Base-by-base conservation (phyloP, 331 rosid species). In the Malus hybrid region DNA sequence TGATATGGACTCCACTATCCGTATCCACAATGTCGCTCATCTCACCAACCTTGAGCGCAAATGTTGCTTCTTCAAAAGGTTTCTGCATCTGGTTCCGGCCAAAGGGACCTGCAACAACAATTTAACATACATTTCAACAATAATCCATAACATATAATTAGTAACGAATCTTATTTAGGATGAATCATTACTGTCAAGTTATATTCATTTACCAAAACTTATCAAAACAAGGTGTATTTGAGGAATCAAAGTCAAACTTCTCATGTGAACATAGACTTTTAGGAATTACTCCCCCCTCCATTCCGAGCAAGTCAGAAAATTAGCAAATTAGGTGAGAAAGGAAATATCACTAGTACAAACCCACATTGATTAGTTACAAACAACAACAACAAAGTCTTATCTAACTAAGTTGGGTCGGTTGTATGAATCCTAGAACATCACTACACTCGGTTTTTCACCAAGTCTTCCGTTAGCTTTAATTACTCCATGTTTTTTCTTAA, bases 11-110 rank as follows among this genome's bases (percentile, higher is more conserved):
- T 48, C 97, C 97, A 33, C 97, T 92, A 20, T 92, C 99, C 19
- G 96, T 94, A 56, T 92, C 97, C 83, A 94, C 91, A 78, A 92
- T 90, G 67, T 88, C 96, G 36, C 99, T 94, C 52, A 94, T 64
- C 79, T 92, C 97, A 46, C 99, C 97, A 69, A 94, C 89, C 83
- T 92, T 85, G 69, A 94, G 96, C 22, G 80, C 90, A 81, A 5
- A 89, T 66, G 97, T 80, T 62, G 96, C 93, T 69, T 94, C 96
- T 81, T 94, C 98, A 65, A 94, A 94, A 28, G 98, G 93, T 85
- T 91, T 94, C 88, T 94, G 96, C 98, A 94, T 94, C 87, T 91
- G 98, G 64, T 96, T 97, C 59, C 95, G 96, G 60, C 96, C 97
- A 67, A 94, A 94, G 75, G 92, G 84, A 77, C 97, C 98, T 94